Evolutionary conservation across 208 protist genomes (phyloP).

Genomic region (Naegleria gruberi): DNA sequence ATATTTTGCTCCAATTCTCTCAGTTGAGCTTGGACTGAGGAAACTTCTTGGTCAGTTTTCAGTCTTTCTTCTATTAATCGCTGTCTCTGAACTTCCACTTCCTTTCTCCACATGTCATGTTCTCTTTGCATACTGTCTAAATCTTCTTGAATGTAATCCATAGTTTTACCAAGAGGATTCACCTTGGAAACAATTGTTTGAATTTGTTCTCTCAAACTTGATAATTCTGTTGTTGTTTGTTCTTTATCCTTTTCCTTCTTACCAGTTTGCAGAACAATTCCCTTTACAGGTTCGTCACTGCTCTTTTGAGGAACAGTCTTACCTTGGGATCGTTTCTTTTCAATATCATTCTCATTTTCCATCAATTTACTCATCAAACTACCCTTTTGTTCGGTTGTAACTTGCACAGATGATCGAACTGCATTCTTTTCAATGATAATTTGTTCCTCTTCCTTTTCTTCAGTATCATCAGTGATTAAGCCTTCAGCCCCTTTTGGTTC

Average conservation of each 20-base stretch:
- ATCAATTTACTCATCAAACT: neutral
- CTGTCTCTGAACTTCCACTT: slow-evolving; percentile 11
- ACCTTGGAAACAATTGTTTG: slow-evolving; percentile 42
- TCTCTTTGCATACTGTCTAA: slow-evolving; percentile 48
- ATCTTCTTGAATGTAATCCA: slow-evolving; percentile 55
- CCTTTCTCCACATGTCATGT: slow-evolving; percentile 35
- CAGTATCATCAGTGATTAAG: neutral
- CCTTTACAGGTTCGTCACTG: neutral
- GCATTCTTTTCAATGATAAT: neutral
- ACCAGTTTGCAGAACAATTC: slow-evolving; percentile 15
- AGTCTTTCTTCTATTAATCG: slow-evolving; percentile 16
- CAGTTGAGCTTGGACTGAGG: slow-evolving; percentile 5
- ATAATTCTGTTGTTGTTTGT: slow-evolving; percentile 14
- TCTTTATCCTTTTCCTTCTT: slow-evolving; percentile 21
- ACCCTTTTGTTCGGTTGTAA: neutral
- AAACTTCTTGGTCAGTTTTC: slow-evolving; percentile 24
- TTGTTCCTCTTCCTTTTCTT: neutral
- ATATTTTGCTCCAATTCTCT: slow-evolving; percentile 26
- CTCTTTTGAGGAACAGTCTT: neutral
- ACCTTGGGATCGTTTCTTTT: slow-evolving; percentile 17
- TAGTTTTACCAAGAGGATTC: slow-evolving; percentile 51
- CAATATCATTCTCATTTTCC: slow-evolving; percentile 13
- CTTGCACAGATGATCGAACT: neutral
- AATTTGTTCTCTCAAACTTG: slow-evolving; percentile 34
- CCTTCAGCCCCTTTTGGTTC: neutral